Base-by-base conservation (phyloP, 2,329 filamentous ascomycete genomes). In the Penicillium sp. region DNA sequence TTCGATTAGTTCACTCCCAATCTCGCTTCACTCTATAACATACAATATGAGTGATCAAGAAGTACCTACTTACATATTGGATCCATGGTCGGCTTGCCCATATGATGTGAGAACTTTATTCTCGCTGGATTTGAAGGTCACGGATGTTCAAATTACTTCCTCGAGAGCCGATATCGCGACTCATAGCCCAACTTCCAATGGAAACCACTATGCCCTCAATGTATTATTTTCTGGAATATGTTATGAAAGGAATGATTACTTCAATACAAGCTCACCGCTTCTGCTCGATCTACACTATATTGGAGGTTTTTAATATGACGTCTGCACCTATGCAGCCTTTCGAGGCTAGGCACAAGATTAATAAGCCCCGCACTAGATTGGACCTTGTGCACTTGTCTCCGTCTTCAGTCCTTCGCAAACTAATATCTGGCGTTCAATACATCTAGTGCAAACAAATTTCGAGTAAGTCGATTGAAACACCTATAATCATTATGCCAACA, bases 281-380 rank as follows among this genome's bases (percentile, higher is more conserved):
- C 26, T 42, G 14, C 29, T 38, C 3, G 13, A 38, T 23, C 3
- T 27, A 2, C 14, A 18, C 6, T 19, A 11, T 11, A 36, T 23
- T 30, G 18, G 26, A 38, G 14, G 30, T 19, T 30, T 11, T 27
- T 5, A 18, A 38, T 11, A 51, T 39, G 48, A 51, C 48, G 48
- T 51, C 18, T 13, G 11, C n/a, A 13, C 10, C 11, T 51, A 16
- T 13, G 11, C 23, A 13, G 18, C 16, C 10, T 11, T 23, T 7
- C 10, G 30, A 19, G 38, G 38, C 23, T 23, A 5, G 23, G 27
- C 39, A 40, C 43, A 30, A 47, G 32, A 60, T 63, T 53, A 62
- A 49, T 60, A 58, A 62, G 60, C 59, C 57, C 60, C 57, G 59
- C 59, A 51, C 53, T 51, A 26, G 45, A 48, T 47, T 9, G 13